A percentile compares a stretch with the other conserved stretches of the same genome.
Evolutionary conservation across 345 rosid species (phyloP).

Genomic region (Firmiana major): DNA sequence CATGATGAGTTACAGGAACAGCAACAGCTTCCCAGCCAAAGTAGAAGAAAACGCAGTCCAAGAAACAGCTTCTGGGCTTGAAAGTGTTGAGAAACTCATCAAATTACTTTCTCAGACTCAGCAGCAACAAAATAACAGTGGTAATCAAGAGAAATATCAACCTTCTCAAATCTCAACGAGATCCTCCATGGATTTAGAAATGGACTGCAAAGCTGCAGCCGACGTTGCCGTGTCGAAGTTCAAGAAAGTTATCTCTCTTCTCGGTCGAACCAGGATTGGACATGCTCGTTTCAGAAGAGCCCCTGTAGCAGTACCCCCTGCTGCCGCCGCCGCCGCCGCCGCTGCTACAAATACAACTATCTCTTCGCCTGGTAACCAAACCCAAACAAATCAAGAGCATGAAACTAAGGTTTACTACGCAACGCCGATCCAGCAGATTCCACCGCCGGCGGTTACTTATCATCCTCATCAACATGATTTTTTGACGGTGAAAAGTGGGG

Average conservation of each 20-base stretch:
- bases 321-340: background rate
- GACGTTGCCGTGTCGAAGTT: conserved; percentile 83
- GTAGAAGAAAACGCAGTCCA: conserved; percentile 61
- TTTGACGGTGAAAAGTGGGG: conserved; percentile 19
- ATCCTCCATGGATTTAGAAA: conserved; percentile 41
- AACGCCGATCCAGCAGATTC: conserved; percentile 76
- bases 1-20: conserved; percentile 38
- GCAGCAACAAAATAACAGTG: conserved; percentile 4
- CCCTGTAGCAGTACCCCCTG: conserved; percentile 26
- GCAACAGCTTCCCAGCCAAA: conserved; percentile 26
- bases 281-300: conserved; percentile 91
- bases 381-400: conserved; percentile 16
- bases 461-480: conserved; percentile 16
- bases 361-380: conserved; percentile 11
- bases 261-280: conserved; percentile 80
- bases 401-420: conserved; percentile 47
- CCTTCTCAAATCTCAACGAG: conserved; percentile 24
- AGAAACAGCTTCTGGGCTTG: conserved; percentile 83
- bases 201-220: conserved; percentile 54
- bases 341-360: background rate
- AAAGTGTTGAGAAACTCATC: conserved; percentile 72
- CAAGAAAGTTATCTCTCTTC: conserved; percentile 74
- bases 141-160: conserved; percentile 12
- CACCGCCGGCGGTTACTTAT: conserved; percentile 17
- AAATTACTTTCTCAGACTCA: conserved; percentile 53